Evolutionary conservation across 192 early-diverging fungal species (phyloP).

Genomic region (Gamsiella multidivaricata): DNA sequence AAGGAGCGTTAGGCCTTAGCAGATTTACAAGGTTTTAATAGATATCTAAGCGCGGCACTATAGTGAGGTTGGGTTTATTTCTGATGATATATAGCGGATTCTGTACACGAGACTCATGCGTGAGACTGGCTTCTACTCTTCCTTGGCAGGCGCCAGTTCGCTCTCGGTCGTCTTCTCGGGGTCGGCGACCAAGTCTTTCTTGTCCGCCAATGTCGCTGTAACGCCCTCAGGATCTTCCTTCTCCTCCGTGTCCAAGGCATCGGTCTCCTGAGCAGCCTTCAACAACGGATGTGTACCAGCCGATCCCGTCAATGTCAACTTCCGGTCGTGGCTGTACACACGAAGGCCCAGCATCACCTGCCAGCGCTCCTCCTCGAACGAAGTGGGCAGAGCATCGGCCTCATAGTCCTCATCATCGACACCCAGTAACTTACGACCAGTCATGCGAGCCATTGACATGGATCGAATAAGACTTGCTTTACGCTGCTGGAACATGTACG

Average conservation of each 20-base stretch:
- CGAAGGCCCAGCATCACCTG: constrained; percentile 53
- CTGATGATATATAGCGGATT: no score
- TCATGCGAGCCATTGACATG: constrained; percentile 37
- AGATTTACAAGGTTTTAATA: no score
- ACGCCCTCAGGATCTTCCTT: constrained; percentile 34
- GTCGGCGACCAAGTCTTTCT: constrained; percentile 22
- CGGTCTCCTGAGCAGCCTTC: background rate
- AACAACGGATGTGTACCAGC: constrained; percentile 22
- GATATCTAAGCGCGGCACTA: no score
- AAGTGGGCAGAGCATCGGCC: background rate
- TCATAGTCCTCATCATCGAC: constrained; percentile 54
- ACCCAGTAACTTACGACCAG: constrained; percentile 37
- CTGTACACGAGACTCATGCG: no score
- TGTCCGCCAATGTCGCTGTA: constrained; percentile 36
- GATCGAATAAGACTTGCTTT: constrained; percentile 35
- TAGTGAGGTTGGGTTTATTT: no score
- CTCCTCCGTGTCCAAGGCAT: background rate
- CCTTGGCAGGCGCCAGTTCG: background rate
- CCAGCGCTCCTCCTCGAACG: constrained; percentile 37
- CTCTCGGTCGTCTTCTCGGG: constrained; percentile 9
- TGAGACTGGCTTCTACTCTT: background rate
- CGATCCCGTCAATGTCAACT: constrained; percentile 10
- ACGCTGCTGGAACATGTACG: constrained; percentile 45
- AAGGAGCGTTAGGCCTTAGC: no score
- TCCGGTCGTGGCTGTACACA: constrained; percentile 45